Percentiles rank a stretch among this genome's conserved stretches.
Conservation (phyloP, 106 monocot genomes). For the Xerophyta viscosa region DNA sequence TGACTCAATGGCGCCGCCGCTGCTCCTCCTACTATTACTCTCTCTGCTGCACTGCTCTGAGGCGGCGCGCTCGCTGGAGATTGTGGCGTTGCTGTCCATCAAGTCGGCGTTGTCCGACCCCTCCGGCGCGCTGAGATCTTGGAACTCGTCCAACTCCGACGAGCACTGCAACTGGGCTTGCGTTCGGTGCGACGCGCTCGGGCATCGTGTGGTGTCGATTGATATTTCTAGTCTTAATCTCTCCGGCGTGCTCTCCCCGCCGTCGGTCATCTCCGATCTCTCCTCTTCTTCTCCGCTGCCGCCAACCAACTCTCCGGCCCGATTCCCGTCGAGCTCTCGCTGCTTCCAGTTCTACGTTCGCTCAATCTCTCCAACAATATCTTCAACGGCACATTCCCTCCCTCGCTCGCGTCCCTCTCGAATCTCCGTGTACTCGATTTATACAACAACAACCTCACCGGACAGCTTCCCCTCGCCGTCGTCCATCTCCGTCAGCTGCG, state of each 20-base stretch:
- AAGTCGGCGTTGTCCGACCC: constrained; percentile 23
- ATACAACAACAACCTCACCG: constrained; percentile 92
- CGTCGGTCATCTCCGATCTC: constrained; percentile 26
- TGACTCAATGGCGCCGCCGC: constrained; percentile 1
- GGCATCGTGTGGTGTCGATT: not conserved
- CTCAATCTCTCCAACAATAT: constrained; percentile 88
- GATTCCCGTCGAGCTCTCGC: constrained; percentile 42
- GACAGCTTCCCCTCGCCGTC: constrained; percentile 45
- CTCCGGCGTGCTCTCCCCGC: constrained; percentile 1
- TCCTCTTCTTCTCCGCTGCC: constrained; percentile 1
- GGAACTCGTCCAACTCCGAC: constrained; percentile 9
- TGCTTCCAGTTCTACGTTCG: constrained; percentile 27
- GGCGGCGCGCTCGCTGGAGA: constrained; percentile 1
- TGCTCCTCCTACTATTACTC: constrained; percentile 2
- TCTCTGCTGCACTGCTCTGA: not conserved
- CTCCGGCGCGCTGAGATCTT: constrained; percentile 14
- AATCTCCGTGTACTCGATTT: constrained; percentile 63
- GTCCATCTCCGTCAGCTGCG: constrained; percentile 31
- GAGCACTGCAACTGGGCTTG: constrained; percentile 22
- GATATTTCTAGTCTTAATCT: constrained; percentile 1
- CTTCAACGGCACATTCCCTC: constrained; percentile 57
- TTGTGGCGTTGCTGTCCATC: constrained; percentile 14
- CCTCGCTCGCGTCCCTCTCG: constrained; percentile 24
- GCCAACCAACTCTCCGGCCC: constrained; percentile 36
- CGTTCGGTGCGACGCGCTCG: constrained; percentile 20